Evolutionary conservation across 2,329 filamentous ascomycete species (phyloP), one percentile per base, ranked within the genome.

Genomic region (Lojkania enalia): DNA sequence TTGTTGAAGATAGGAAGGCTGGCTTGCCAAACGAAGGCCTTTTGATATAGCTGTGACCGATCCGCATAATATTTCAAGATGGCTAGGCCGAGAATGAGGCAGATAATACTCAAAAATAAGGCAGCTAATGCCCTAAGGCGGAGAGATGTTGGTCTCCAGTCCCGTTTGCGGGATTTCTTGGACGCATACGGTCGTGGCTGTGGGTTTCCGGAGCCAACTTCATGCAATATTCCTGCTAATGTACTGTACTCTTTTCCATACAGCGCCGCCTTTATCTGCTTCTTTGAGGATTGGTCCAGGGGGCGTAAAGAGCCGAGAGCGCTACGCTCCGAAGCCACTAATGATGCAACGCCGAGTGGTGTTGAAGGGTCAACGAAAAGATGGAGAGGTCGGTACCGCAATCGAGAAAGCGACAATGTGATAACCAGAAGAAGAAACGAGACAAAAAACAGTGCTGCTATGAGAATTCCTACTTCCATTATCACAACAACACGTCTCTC

Each of bases 401-500:
- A 18, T 4, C 56, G 46, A 16, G 54, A 57, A 14, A 20, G 31
- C 45, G 46, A 55, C 9, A 52, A 42, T 12, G 50, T 20, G 3
- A 44, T n/a, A 2, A 49, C 3, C 1, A 54, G 27, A 3, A 57
- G 42, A 9, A 44, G 4, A 13, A 37, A 49, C 4, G 55, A 58
- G 1, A 48, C 20, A 2, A 49, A 39, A 31, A 60, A 58, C 14
- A 60, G 36, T 12, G 35, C 38, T 11, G 49, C 40, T 9, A 58
- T 35, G 6, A 45, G 21, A n/a, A 58, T 44, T 6, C 46, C 49
- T 3, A 57, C 49, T 29, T 55, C 53, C 4, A 7, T 37, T 2
- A 60, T 20, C 1, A 60, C 49, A 20, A 60, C 27, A 4, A 58
- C 46, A 33, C 57, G 41, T 4, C 40, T 30, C 37, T 55, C 43